Conservation (phyloP, 768 basidiomycete genomes). For the Hemileccinum impolitum region DNA sequence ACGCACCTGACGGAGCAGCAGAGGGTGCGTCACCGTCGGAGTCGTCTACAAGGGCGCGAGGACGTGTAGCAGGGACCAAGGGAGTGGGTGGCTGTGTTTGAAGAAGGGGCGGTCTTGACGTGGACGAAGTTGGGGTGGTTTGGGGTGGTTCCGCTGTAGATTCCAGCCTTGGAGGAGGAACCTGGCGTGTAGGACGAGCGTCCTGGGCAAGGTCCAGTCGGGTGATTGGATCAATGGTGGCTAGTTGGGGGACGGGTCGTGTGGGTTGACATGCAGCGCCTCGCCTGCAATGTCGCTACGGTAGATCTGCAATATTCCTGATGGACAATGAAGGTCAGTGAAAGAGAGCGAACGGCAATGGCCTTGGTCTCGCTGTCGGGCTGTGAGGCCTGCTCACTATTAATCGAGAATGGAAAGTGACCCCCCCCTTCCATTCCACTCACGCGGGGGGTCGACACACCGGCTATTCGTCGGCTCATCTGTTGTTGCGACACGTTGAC, state of each 20-base stretch:
- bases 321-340: conserved; percentile 18
- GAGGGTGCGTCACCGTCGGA: conserved; percentile 33
- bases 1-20: conserved; percentile 25
- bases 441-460: conserved; percentile 4
- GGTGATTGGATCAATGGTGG: conserved; percentile 69
- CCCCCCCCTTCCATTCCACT: conserved; percentile 25
- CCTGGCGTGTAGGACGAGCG: conserved; percentile 41
- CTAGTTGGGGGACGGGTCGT: conserved; percentile 24
- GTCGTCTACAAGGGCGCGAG: conserved; percentile 61
- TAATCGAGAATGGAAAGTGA: conserved; percentile 23
- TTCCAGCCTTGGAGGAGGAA: conserved; percentile 48
- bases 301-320: conserved; percentile 19
- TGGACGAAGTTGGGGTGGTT: conserved; percentile 25
- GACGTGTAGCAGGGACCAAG: conserved; percentile 64
- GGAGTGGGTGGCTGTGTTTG: conserved; percentile 32
- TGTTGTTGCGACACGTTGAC: conserved; percentile 12
- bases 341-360: conserved; percentile 14
- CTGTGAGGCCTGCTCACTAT: conserved; percentile 21
- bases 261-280: conserved; percentile 26
- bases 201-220: conserved; percentile 56
- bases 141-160: conserved; percentile 32
- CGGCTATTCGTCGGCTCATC: background rate
- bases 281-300: conserved; percentile 18
- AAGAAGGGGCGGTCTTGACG: conserved; percentile 25
- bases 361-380: conserved; percentile 25